Evolutionary conservation across 2,329 filamentous ascomycete species (phyloP).

Genomic region (Colletotrichum higginsianum): DNA sequence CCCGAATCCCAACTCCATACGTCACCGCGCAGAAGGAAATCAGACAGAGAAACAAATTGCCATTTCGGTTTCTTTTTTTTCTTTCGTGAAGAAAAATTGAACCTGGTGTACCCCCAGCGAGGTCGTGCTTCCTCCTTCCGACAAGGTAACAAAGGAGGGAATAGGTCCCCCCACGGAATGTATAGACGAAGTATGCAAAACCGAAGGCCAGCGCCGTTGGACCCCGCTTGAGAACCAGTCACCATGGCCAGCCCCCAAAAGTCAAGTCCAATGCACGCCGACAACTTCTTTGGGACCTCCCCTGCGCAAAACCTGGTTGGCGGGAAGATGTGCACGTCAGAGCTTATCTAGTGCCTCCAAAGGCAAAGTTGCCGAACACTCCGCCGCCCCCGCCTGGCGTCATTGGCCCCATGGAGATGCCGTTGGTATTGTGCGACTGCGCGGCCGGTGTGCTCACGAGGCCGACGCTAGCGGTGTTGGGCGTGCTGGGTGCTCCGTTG

Average conservation of each 20-base stretch:
- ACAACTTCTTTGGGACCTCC: neutral
- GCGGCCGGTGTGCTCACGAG: conserved; percentile 65
- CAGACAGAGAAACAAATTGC: conserved; percentile 14
- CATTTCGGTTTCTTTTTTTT: conserved; percentile 7
- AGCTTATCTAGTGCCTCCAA: conserved; percentile 56
- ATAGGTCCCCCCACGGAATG: neutral
- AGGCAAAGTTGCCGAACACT: conserved; percentile 81
- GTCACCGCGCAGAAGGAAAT: conserved; percentile 18
- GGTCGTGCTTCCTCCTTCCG: conserved; percentile 20
- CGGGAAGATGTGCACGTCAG: neutral
- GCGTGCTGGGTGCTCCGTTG: conserved; percentile 71
- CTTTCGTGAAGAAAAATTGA: conserved; percentile 7
- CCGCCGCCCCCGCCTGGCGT: conserved; percentile 84
- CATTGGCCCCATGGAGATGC: conserved; percentile 75
- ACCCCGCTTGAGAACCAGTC: conserved; percentile 12
- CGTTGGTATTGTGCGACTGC: conserved; percentile 70
- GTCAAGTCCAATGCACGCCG: neutral
- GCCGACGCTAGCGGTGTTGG: conserved; percentile 75
- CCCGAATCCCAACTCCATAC: conserved; percentile 39
- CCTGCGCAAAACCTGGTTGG: neutral
- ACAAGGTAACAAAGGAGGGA: neutral
- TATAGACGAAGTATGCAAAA: conserved; percentile 31
- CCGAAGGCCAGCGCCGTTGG: conserved; percentile 16
- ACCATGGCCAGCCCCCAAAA: conserved; percentile 32
- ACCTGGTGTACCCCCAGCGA: conserved; percentile 13